Evolutionary conservation across 805 yeast genomes (phyloP).

Genomic region (Ogataea trehalophila): DNA sequence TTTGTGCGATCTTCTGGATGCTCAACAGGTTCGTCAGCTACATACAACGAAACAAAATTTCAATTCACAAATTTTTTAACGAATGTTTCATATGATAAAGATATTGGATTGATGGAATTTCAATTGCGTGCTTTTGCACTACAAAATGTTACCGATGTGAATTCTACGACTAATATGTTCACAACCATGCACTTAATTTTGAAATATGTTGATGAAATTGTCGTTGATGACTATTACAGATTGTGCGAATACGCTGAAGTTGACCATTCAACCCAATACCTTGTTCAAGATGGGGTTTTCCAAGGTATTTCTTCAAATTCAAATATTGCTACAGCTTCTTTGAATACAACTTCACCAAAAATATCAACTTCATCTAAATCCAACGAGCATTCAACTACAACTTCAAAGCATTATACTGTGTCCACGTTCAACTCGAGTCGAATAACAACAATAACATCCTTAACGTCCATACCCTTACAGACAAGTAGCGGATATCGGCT

Average conservation of each 20-base stretch:
- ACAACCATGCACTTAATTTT: constrained; percentile 45
- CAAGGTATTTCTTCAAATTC: constrained; percentile 5
- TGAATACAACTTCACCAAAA: not conserved
- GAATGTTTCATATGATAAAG: constrained; percentile 16
- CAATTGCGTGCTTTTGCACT: constrained; percentile 17
- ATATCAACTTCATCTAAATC: no score
- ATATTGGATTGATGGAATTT: constrained; percentile 9
- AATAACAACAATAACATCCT: not conserved
- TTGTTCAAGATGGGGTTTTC: constrained; percentile 13
- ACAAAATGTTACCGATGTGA: constrained; percentile 36
- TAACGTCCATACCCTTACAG: not conserved
- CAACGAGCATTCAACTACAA: not conserved
- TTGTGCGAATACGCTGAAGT: constrained; percentile 34
- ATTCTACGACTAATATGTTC: constrained; percentile 39
- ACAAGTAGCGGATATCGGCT: not conserved
- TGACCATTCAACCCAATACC: constrained; percentile 14
- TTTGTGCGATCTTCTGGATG: constrained; percentile 13
- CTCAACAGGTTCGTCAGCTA: not conserved
- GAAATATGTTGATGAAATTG: constrained; percentile 38
- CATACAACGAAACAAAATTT: not conserved
- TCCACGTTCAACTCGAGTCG: not conserved
- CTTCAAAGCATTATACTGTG: not conserved
- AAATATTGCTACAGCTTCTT: not conserved
- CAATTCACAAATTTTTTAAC: constrained; percentile 15
- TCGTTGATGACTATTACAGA: constrained; percentile 36